Evolutionary conservation across 2,329 filamentous ascomycete species (phyloP).

Genomic region (Dendryphion nanum): DNA sequence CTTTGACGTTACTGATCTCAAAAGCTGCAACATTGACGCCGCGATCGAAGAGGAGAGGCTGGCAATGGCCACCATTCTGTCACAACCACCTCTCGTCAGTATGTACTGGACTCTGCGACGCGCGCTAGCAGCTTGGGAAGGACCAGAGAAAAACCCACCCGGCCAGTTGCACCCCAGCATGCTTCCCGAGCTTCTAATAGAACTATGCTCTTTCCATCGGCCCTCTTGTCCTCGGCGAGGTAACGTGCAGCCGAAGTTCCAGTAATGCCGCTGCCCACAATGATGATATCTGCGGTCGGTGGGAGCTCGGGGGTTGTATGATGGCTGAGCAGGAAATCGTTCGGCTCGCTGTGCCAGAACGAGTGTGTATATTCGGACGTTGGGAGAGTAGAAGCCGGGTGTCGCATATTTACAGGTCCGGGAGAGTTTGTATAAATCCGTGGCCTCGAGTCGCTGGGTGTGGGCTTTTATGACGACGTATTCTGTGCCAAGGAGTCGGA

Average conservation of each 20-base stretch:
- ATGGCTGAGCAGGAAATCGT: constrained; percentile 63
- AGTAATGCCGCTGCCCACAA: constrained; percentile 75
- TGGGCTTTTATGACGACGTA: no score
- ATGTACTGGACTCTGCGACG: not conserved
- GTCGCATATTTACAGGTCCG: constrained; percentile 33
- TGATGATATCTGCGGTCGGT: constrained; percentile 62
- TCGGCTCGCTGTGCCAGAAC: constrained; percentile 73
- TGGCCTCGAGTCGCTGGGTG: no score
- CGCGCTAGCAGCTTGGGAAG: not conserved
- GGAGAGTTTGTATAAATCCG: no score
- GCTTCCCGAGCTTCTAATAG: constrained; percentile 77
- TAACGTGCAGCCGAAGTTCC: constrained; percentile 69
- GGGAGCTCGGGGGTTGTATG: constrained; percentile 66
- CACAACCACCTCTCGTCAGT: no score
- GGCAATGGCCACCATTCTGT: constrained; percentile 64
- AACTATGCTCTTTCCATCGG: constrained; percentile 56
- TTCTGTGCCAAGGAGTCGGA: no score
- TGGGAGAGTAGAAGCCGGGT: constrained; percentile 51
- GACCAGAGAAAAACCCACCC: constrained; percentile 50
- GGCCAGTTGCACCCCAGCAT: constrained; percentile 80
- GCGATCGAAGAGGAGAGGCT: constrained; percentile 65
- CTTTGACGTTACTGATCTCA: constrained; percentile 67
- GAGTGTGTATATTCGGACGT: constrained; percentile 60
- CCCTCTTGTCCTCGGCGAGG: constrained; percentile 48
- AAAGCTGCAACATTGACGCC: constrained; percentile 65